Evolutionary conservation across 345 rosid species (phyloP).

Genomic region (Rhizophora mangle): DNA sequence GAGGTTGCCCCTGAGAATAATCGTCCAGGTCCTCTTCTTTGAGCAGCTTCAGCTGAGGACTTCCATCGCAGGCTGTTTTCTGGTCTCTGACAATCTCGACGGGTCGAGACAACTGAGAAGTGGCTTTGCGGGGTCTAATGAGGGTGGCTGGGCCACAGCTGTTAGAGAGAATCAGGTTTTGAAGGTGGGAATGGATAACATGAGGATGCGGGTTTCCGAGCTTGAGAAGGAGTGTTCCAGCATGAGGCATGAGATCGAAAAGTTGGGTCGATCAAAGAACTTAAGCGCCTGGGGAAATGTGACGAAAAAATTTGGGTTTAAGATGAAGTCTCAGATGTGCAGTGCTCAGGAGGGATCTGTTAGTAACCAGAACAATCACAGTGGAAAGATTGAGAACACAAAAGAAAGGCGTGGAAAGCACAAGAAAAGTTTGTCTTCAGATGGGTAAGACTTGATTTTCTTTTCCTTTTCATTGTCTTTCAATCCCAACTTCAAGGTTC

Average conservation of each 20-base stretch:
- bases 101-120: constrained; percentile 85
- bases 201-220: constrained; percentile 90
- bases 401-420: constrained; percentile 55
- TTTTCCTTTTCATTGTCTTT: background rate
- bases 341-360: constrained; percentile 92
- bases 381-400: constrained; percentile 52
- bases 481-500: constrained; percentile 15
- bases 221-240: constrained; percentile 56
- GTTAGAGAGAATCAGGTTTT: constrained; percentile 93
- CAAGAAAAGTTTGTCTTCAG: constrained; percentile 52
- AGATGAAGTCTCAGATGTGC: constrained; percentile 89
- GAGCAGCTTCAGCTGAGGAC: constrained; percentile 99
- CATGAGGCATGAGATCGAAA: constrained; percentile 91
- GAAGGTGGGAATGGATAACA: constrained; percentile 95
- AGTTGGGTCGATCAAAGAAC: constrained; percentile 42
- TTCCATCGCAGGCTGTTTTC: constrained; percentile 91
- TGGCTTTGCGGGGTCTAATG: constrained; percentile 61
- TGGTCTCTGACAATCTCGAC: constrained; percentile 90
- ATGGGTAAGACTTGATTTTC: constrained; percentile 21
- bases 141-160: constrained; percentile 90
- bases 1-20: constrained; percentile 80
- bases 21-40: constrained; percentile 93
- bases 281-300: constrained; percentile 41
- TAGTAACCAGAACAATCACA: constrained; percentile 52
- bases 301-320: constrained; percentile 73